Evolutionary conservation across 331 rosid genomes (phyloP), one percentile per base, ranked within the genome.

Genomic region (Telfairia occidentalis): DNA sequence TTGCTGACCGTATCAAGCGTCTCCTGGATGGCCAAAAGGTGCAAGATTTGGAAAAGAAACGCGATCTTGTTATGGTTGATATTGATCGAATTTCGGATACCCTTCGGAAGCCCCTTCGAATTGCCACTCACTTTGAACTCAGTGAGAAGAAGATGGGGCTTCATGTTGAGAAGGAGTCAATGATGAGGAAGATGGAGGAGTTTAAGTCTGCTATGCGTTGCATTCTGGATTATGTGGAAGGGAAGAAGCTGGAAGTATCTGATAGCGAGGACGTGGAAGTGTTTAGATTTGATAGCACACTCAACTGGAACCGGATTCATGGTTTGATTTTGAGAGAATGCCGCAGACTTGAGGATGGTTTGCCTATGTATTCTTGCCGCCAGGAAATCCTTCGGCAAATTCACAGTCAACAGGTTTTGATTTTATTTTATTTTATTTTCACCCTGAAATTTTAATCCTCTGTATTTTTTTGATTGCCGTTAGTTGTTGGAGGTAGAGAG

Each of bases 281-380:
- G 12, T 79, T 92, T 38, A 83, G 46, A 66, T 84, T 92, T 46
- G 76, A 69, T 37, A 82, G 82, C 45, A 15, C 18, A 11, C 59
- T 76, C 53, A 76, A 87, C 73, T 93, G 92, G 93, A 74, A 54
- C 71, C 81, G 49, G 50, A 50, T 95, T 71, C 87, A 86, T 54
- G 52, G 79, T 32, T 21, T 92, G 60, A 84, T 92, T 29, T 59
- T 49, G 63, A 82, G 97, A 83, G 99, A 95, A 78, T 79, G 92
- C 67, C 86, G 88, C 1, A 79, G 99, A 24, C 90, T 95, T 18
- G 78, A 89, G 15, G 92, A 86, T 28, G 97, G 97, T 0, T 83
- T 95, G 82, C 99, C 99, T 3, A 86, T 95, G 50, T 95, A 92
- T 73, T 96, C 96, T 65, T 87, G 80, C 76, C 75, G 99, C 83